These are phyloP conservation scores for Exophiala sideris DNA, from an alignment of 2,329 filamentous ascomycete species.

Conservation along the genomic window DNA sequence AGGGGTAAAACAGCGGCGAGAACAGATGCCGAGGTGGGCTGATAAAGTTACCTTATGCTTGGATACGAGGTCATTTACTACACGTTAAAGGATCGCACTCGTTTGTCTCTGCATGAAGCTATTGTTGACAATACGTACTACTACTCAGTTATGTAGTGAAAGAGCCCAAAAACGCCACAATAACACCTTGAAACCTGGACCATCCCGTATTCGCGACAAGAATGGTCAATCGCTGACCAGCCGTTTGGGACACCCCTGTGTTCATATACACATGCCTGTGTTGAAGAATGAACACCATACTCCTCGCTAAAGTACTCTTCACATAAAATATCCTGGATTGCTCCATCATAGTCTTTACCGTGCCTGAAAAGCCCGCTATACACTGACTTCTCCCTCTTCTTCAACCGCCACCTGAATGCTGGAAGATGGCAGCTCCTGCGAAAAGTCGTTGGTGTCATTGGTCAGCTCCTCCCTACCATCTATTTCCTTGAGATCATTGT, in stretches of 20 bases:
- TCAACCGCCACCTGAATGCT: slow-evolving; percentile 7
- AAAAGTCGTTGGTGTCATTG: slow-evolving; percentile 11
- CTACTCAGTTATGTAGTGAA: no score
- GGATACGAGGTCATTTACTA: no score
- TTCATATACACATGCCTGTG: slow-evolving; percentile 1
- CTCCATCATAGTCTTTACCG: slow-evolving; percentile 13
- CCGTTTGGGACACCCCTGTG: not conserved
- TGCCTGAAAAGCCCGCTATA: slow-evolving; percentile 5
- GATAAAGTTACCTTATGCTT: no score
- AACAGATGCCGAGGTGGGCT: not conserved
- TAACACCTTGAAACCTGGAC: no score
- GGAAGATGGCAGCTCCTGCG: slow-evolving; percentile 8
- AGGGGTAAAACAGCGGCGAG: slow-evolving; percentile 4
- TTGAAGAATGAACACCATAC: slow-evolving; percentile 14
- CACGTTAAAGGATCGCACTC: no score
- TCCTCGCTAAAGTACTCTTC: slow-evolving; percentile 19
- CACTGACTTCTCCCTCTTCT: slow-evolving; percentile 24
- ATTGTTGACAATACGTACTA: no score
- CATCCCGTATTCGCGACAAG: no score
- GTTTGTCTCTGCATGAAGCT: no score
- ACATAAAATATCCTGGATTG: slow-evolving; percentile 13
- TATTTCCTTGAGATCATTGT: slow-evolving; percentile 41
- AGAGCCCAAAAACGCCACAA: no score
- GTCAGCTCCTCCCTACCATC: slow-evolving; percentile 41
- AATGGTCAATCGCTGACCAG: not conserved